Base-by-base conservation (phyloP, 441 rosid genomes). In the Croton setiger region DNA sequence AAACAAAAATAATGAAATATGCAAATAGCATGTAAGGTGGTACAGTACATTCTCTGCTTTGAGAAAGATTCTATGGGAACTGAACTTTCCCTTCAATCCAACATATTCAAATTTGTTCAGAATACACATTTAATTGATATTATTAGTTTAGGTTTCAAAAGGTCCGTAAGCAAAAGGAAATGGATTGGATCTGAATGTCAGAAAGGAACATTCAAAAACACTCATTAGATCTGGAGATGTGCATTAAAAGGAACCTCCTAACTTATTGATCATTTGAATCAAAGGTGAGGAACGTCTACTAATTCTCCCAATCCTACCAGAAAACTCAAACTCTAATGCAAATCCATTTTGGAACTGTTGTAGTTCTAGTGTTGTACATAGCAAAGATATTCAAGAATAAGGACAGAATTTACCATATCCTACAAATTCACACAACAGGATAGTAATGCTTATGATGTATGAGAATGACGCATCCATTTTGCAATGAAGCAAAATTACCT, bases 401-500 rank as follows among this genome's bases (percentile, higher is more conserved):
- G 7, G 41, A 37, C 41, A 37, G 41, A 37, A 37, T 37, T 37
- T 37, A 37, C 0, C 41, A 37, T 0, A 37, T 37, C 7, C 41
- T 37, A 5, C 41, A 0, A 3, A 37, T 37, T 37, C 41, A 2
- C 14, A 57, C 18, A 47, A 47, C 15, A 23, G 17, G 47, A 48
- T 54, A 43, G n/a, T n/a, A n/a, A n/a, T 43, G 9, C 63, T 27
- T 44, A 63, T 44, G 53, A 66, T 39, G 23, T 7, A 47, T n/a
- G 14, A 57, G 13, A 13, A 64, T 5, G 8, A 21, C 58, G 44
- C 35, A 58, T 55, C 4, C 21, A 59, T 11, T 45, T 54, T 48
- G 51, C 27, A 23, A 21, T 23, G 70, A 45, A 33, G 56, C 49
- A 53, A 68, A 63, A 43, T 79, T 80, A 94, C 98, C 97, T 90